A percentile compares a stretch with the other conserved stretches of the same genome.
Conservation (phyloP, 805 yeast species). For the Candida qinlingensis region DNA sequence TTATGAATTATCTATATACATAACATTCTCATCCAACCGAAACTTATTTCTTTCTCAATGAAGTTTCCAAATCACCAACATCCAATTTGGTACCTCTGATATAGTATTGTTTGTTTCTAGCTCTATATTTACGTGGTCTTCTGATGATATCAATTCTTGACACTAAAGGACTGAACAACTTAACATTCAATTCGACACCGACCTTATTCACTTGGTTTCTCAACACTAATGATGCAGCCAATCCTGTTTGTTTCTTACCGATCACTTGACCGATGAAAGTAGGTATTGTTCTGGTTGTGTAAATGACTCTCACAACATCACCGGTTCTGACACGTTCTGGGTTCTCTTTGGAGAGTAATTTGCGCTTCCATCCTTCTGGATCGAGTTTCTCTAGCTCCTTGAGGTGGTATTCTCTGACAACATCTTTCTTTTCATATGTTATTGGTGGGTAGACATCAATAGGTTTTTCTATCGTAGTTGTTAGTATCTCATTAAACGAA, state of each 20-base stretch:
- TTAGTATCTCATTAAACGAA: background rate
- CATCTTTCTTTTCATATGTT: slow-evolving; percentile 8
- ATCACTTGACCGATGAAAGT: slow-evolving; percentile 74
- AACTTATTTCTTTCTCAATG: slow-evolving; percentile 24
- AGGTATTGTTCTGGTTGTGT: slow-evolving; percentile 49
- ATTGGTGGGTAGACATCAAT: slow-evolving; percentile 22
- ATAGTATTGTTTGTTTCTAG: slow-evolving; percentile 84
- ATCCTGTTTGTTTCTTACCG: slow-evolving; percentile 65
- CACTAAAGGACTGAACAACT: slow-evolving; percentile 74
- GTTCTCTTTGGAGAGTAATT: slow-evolving; percentile 42
- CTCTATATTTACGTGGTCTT: slow-evolving; percentile 67
- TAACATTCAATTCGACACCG: slow-evolving; percentile 83
- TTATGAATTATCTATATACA: slow-evolving; percentile 6
- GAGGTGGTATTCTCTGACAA: slow-evolving; percentile 33
- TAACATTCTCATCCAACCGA: background rate
- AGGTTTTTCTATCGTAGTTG: slow-evolving; percentile 1
- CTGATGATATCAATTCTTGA: slow-evolving; percentile 72
- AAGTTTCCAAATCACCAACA: slow-evolving; percentile 61
- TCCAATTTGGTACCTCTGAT: slow-evolving; percentile 76
- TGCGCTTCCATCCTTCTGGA: slow-evolving; percentile 62
- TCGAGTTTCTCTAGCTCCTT: slow-evolving; percentile 45
- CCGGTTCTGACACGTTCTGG: slow-evolving; percentile 61
- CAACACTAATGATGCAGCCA: slow-evolving; percentile 70
- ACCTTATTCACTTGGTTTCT: slow-evolving; percentile 78
- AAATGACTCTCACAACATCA: slow-evolving; percentile 73